These are phyloP conservation scores for Mortierella sp. DNA, from an alignment of 371 early-diverging fungal genomes.

Conservation along the genomic window DNA sequence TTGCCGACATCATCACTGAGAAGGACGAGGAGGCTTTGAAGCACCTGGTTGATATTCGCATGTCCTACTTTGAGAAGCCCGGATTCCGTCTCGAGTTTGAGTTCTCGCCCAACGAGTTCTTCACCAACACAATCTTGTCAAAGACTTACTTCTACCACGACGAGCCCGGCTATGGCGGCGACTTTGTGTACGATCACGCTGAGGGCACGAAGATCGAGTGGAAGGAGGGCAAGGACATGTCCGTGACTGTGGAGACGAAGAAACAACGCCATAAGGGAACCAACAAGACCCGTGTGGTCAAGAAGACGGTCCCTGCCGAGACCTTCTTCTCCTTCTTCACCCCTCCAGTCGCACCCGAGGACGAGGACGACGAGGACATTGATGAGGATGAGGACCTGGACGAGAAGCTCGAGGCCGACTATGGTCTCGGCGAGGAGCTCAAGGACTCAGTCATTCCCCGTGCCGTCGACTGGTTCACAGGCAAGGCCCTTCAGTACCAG, in stretches of 20 bases:
- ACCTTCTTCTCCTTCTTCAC: constrained; percentile 96
- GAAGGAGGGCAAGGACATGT: constrained; percentile 95
- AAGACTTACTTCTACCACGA: constrained; percentile 92
- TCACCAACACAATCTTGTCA: constrained; percentile 82
- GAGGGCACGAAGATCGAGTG: constrained; percentile 89
- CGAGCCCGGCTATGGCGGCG: constrained; percentile 73
- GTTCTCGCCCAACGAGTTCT: constrained; percentile 88
- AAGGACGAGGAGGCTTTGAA: constrained; percentile 87
- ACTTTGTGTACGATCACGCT: constrained; percentile 89
- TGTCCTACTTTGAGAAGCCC: constrained; percentile 81
- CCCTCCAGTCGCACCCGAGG: constrained; percentile 79
- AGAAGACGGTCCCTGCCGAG: constrained; percentile 89
- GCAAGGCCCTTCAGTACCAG: constrained; percentile 88
- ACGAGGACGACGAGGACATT: constrained; percentile 74
- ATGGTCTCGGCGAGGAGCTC: constrained; percentile 94
- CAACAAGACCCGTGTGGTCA: constrained; percentile 96
- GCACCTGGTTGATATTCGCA: constrained; percentile 84
- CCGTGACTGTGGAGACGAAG: constrained; percentile 90
- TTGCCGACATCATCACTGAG: constrained; percentile 86
- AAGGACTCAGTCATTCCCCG: constrained; percentile 95
- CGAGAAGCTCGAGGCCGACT: constrained; percentile 88
- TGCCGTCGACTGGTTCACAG: constrained; percentile 98
- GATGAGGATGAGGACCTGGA: constrained; percentile 81
- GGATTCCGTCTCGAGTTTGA: constrained; percentile 93
- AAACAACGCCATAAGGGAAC: constrained; percentile 97